These are phyloP conservation scores for Termitomyces sp. DNA, from an alignment of 768 basidiomycete genomes.

Conservation along the genomic window DNA sequence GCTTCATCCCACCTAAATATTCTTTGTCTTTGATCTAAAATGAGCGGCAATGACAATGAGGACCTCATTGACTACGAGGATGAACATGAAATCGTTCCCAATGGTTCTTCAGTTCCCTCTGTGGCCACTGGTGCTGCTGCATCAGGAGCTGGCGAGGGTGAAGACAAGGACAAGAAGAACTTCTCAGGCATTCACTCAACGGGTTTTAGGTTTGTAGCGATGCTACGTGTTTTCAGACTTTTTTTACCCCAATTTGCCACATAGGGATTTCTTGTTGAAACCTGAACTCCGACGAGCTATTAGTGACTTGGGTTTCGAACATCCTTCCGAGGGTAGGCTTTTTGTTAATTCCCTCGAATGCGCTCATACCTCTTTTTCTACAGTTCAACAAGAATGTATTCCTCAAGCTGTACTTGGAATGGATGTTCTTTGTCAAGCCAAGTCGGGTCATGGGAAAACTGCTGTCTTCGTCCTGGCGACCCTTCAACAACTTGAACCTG, in stretches of 20 bases:
- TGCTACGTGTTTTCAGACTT: neutral
- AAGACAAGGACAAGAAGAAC: constrained; percentile 91
- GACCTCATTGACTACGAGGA: constrained; percentile 95
- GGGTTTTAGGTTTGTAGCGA: constrained; percentile 77
- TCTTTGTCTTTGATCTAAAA: constrained; percentile 29
- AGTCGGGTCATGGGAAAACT: constrained; percentile 98
- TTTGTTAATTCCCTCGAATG: neutral
- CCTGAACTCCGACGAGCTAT: constrained; percentile 96
- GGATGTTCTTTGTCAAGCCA: constrained; percentile 99
- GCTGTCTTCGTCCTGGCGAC: constrained; percentile 98
- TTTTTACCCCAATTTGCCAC: constrained; percentile 11
- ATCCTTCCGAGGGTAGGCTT: constrained; percentile 91
- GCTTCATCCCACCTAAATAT: neutral
- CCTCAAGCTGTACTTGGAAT: constrained; percentile 99
- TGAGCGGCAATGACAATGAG: constrained; percentile 84
- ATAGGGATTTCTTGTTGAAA: constrained; percentile 95
- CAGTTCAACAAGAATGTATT: constrained; percentile 99
- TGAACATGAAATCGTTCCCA: constrained; percentile 73
- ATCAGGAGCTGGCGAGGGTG: constrained; percentile 42
- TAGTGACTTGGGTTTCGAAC: constrained; percentile 99
- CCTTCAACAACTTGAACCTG: constrained; percentile 96
- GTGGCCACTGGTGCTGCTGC: constrained; percentile 44
- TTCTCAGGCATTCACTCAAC: constrained; percentile 99
- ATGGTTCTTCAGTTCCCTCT: constrained; percentile 40
- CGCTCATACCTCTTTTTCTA: neutral